These are phyloP conservation scores for Kokia cookei DNA, from an alignment of 441 rosid genomes.

Conservation along the genomic window DNA sequence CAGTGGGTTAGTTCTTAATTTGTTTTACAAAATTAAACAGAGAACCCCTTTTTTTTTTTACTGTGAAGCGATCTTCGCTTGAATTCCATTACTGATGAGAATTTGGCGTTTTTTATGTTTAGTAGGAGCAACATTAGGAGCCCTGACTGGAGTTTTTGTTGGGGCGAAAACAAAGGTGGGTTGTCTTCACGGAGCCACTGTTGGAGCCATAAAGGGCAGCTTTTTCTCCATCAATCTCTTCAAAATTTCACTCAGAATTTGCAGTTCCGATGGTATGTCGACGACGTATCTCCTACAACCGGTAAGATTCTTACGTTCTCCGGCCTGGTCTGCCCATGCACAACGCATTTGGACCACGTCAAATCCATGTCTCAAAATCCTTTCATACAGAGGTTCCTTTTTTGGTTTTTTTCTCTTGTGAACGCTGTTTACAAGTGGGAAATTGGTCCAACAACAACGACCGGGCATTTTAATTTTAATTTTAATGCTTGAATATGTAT, in stretches of 20 bases:
- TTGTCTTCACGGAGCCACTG: constrained; percentile 21
- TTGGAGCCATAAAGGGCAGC: constrained; percentile 29
- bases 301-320: constrained; percentile 10
- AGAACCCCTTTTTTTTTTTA: not conserved
- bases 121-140: constrained; percentile 32
- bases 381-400: not conserved
- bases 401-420: not conserved
- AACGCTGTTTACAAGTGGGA: not conserved
- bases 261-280: constrained; percentile 14
- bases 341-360: not conserved
- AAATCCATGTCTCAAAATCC: not conserved
- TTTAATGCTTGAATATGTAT: not conserved
- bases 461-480: not conserved
- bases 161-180: constrained; percentile 26
- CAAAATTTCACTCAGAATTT: constrained; percentile 5
- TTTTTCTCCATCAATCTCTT: constrained; percentile 14
- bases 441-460: not conserved
- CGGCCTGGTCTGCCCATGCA: not conserved
- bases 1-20: constrained; percentile 17
- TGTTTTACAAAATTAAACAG: not conserved
- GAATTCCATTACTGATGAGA: not conserved
- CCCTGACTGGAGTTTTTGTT: constrained; percentile 20
- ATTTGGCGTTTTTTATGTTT: not conserved
- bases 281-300: constrained; percentile 7
- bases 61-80: not conserved